Conservation (phyloP, 2,329 filamentous ascomycete species). For the Tympanopsis confertula region DNA sequence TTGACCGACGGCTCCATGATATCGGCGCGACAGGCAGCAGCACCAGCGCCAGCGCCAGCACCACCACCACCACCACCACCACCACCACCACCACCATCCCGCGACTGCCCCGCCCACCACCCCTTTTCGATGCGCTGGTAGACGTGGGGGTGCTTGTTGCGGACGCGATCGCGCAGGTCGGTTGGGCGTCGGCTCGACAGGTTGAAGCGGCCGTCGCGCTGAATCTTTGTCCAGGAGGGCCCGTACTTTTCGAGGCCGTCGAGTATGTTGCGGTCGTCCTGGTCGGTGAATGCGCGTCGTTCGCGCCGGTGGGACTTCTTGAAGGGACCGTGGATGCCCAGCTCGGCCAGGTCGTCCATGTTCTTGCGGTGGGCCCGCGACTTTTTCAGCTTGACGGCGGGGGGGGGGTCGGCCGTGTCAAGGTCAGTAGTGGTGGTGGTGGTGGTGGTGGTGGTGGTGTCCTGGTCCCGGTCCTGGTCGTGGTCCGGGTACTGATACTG, state of each 20-base stretch:
- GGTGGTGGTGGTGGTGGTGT: conserved; percentile 9
- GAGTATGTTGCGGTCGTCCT: conserved; percentile 51
- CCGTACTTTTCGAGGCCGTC: conserved; percentile 48
- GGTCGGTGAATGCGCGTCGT: conserved; percentile 46
- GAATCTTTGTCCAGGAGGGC: conserved; percentile 55
- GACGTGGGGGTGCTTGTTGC: conserved; percentile 50
- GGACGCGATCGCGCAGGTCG: conserved; percentile 48
- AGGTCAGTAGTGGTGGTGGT: conserved; percentile 11
- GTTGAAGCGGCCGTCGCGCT: conserved; percentile 44
- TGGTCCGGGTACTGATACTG: background rate
- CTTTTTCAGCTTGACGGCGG: conserved; percentile 29
- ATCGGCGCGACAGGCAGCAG: conserved; percentile 24
- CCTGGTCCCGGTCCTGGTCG: background rate
- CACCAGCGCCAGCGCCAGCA: too few species aligned
- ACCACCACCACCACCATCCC: too few species aligned
- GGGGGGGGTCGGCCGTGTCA: conserved; percentile 15
- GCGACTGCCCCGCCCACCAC: too few species aligned
- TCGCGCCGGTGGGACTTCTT: conserved; percentile 49
- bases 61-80: too few species aligned
- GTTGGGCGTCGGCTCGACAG: conserved; percentile 49
- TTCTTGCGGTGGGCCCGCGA: conserved; percentile 42
- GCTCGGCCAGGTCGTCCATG: conserved; percentile 38
- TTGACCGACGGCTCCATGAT: conserved; percentile 38
- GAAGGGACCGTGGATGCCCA: conserved; percentile 52
- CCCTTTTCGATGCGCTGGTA: conserved; percentile 41